Evolutionary conservation across 345 rosid genomes (phyloP).

Genomic region (Syzygium jambos): DNA sequence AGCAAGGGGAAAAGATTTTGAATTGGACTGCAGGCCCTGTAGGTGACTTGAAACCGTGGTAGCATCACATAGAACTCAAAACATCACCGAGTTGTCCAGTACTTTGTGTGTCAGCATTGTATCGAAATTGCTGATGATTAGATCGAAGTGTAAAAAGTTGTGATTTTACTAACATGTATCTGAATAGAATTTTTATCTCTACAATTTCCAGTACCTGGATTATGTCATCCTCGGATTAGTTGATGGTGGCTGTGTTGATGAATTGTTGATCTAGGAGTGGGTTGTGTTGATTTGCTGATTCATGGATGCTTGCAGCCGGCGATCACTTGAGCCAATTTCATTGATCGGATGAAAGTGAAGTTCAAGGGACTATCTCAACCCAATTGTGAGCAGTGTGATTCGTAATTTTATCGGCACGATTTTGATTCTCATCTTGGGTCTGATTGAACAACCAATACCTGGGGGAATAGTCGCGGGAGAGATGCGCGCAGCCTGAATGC

Average conservation of each 20-base stretch:
- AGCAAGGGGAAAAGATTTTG: constrained; percentile 53
- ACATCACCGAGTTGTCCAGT: background rate
- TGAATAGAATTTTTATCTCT: background rate
- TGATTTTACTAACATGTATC: background rate
- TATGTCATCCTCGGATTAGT: background rate
- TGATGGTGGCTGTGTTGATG: background rate
- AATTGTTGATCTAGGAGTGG: background rate
- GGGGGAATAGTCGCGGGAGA: background rate
- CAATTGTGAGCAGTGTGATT: background rate
- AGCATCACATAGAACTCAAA: background rate
- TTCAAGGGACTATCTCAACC: background rate
- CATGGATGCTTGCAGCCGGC: background rate
- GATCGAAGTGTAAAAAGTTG: background rate
- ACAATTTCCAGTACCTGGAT: background rate
- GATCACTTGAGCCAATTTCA: background rate
- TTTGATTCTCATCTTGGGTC: background rate
- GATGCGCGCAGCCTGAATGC: background rate
- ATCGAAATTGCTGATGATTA: background rate
- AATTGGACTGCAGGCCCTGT: constrained; percentile 96
- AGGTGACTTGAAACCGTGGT: constrained; percentile 98
- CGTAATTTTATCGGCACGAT: background rate
- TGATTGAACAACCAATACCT: background rate
- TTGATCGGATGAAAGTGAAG: background rate
- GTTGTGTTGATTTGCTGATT: background rate
- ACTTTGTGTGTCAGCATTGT: background rate